These are phyloP conservation scores for Eucalyptus sp. DNA, from an alignment of 345 rosid genomes.

Conservation along the genomic window DNA sequence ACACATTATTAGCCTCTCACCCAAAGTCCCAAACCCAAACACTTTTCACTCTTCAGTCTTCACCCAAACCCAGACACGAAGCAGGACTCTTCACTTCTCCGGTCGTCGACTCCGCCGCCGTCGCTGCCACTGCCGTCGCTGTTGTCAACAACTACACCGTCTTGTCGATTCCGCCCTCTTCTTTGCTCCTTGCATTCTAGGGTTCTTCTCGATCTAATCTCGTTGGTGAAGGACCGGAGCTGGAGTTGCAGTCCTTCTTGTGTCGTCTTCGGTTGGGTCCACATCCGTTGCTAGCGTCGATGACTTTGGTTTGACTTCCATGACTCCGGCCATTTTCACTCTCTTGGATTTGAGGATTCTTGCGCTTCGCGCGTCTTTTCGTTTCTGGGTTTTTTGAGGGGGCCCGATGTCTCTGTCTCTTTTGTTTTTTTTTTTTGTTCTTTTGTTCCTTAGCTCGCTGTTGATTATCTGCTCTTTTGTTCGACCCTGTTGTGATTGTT, in stretches of 20 bases:
- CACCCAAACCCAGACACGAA: too few species aligned
- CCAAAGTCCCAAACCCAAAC: too few species aligned
- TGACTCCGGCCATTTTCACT: background rate
- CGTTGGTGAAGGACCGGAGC: accelerated
- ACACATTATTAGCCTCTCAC: too few species aligned
- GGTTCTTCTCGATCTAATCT: too few species aligned
- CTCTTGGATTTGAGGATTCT: background rate
- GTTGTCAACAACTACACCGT: accelerated
- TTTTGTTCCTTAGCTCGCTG: background rate
- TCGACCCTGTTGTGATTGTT: background rate
- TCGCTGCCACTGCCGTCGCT: accelerated
- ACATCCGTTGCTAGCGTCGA: accelerated
- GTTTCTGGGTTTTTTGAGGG: accelerated
- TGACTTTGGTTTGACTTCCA: background rate
- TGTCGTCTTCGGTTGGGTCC: background rate
- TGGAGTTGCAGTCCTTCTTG: background rate
- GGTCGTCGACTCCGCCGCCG: accelerated
- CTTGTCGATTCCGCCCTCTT: too few species aligned
- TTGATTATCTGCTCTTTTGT: background rate
- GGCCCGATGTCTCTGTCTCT: background rate
- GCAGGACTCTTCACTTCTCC: too few species aligned
- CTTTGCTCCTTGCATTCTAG: too few species aligned
- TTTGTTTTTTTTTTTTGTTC: background rate
- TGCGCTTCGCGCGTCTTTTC: accelerated
- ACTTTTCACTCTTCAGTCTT: too few species aligned